Base-by-base conservation (phyloP, 2,329 filamentous ascomycete species). In the Trichoderma sp. region DNA sequence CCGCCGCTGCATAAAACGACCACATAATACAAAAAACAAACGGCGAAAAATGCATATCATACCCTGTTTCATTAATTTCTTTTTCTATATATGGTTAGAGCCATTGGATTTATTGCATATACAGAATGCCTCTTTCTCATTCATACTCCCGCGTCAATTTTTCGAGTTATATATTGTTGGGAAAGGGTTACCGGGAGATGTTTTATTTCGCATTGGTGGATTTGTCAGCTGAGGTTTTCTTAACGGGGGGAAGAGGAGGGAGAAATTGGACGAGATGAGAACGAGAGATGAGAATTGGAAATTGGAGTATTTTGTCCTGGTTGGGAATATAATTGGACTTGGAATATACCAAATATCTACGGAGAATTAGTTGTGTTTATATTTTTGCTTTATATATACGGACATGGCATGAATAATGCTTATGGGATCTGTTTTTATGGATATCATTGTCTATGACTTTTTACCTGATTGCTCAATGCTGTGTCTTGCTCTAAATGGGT, bases 101-200 rank as follows among this genome's bases (percentile, higher is more conserved):
- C 39, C n/a, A 69, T 36, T 34, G 11, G 30, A 62, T 4, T 34
- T 20, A 43, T 62, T 61, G 66, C 66, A 69, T 69, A 53, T 69
- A 69, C 66, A 69, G 66, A 69, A 69, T 69, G 66, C 39, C 66
- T 69, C 66, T 62, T 68, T 62, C 28, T 50, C 57, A 61, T 20
- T 50, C 57, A 61, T 20, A 36, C 57, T n/a, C 39, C 15, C 13
- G 11, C 9, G 15, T 20, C 26, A 30, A 30, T 62, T 53, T 32
- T 43, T 61, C n/a, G 57, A 62, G 15, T 53, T 50, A n/a, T 50
- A 62, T 53, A 67, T 36, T 20, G 17, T 34, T 43, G 36, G 57
- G 11, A 69, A 36, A 53, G 55, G 30, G 30, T 6, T 12, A 26
- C 26, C 26, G 30, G 66, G 32, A 62, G 8, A 39, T 6, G 43